These are phyloP conservation scores for Fusarium proliferatum DNA, from an alignment of 2,329 filamentous ascomycete genomes.

Conservation along the genomic window DNA sequence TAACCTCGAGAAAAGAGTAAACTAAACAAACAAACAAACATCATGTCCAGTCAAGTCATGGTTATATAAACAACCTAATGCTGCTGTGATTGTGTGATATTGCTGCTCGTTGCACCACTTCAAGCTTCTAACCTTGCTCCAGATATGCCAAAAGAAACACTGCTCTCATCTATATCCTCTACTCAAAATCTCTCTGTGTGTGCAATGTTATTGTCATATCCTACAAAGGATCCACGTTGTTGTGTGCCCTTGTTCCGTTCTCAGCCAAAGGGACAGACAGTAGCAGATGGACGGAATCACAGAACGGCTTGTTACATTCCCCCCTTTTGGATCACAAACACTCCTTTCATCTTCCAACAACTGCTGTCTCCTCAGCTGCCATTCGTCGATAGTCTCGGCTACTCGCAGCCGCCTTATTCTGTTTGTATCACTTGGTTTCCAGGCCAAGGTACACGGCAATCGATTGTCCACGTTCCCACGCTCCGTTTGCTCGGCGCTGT, in stretches of 20 bases:
- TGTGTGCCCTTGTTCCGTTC: background rate
- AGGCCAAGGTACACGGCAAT: slow-evolving; percentile 16
- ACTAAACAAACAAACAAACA: background rate
- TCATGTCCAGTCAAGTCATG: background rate
- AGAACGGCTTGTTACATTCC: slow-evolving; percentile 35
- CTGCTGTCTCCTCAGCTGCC: background rate
- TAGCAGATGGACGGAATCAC: slow-evolving; percentile 19
- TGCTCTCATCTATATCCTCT: background rate
- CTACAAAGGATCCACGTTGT: slow-evolving; percentile 13
- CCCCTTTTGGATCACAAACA: slow-evolving; percentile 20
- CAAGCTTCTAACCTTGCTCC: background rate
- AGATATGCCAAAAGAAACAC: background rate
- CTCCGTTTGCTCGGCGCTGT: slow-evolving; percentile 21
- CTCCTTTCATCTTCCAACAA: slow-evolving; percentile 5
- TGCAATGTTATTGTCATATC: background rate
- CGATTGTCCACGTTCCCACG: slow-evolving; percentile 26
- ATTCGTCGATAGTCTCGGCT: slow-evolving; percentile 31
- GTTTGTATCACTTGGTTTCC: slow-evolving; percentile 32
- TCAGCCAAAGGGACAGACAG: background rate
- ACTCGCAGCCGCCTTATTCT: slow-evolving; percentile 30
- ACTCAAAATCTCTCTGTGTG: background rate
- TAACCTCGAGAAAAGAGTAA: background rate
- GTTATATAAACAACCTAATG: slow-evolving; percentile 1
- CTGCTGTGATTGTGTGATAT: background rate
- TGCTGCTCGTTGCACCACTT: background rate